Evolutionary conservation across 768 basidiomycete genomes (phyloP), one percentile per base, ranked within the genome.

Genomic region (Suillus weaverae): DNA sequence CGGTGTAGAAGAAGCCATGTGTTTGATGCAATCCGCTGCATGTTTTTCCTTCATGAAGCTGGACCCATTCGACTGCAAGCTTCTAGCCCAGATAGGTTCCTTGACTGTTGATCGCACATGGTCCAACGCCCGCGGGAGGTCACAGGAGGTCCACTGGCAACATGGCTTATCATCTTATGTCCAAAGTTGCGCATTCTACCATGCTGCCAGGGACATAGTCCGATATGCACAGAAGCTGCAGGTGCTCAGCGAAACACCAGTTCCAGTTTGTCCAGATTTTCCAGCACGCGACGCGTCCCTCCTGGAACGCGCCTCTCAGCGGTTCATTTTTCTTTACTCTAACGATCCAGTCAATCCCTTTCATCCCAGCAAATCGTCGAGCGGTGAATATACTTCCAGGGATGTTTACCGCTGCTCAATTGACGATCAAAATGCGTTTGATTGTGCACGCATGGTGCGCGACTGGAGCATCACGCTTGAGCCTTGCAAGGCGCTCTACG

Each of bases 1-100:
- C 0, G 84, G 84, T 11, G 74, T 76, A 4, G 76, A 80, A 56
- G 75, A 81, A 63, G 81, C 82, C 0, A 69, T 83, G 26, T 63
- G 66, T 48, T 73, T 77, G 55, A 68, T 82, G 48, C 61, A 61
- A 22, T 80, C 78, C 2, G 77, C 81, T 8, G 66, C 69, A 18
- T 77, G 71, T 41, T 71, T 68, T 43, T 82, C 83, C 3, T 82
- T 82, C 61, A 76, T 79, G 71, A 67, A 63, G 36, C 70, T 80
- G 14, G 67, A 67, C 8, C 3, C 44, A 4, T 64, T 66, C 8
- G 76, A 80, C 41, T 35, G 68, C 10, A 41, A 65, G n/a, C 68
- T 80, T 48, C 70, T 83, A 39, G 64, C 60, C 35, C 64, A 62
- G n/a, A 80, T 83, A 50, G 62, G 63, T 13, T 46, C 63, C 7